phyloP scores from a whole-genome alignment of 2,329 filamentous ascomycete species.

The Arthrinium puccinioides region DNA sequence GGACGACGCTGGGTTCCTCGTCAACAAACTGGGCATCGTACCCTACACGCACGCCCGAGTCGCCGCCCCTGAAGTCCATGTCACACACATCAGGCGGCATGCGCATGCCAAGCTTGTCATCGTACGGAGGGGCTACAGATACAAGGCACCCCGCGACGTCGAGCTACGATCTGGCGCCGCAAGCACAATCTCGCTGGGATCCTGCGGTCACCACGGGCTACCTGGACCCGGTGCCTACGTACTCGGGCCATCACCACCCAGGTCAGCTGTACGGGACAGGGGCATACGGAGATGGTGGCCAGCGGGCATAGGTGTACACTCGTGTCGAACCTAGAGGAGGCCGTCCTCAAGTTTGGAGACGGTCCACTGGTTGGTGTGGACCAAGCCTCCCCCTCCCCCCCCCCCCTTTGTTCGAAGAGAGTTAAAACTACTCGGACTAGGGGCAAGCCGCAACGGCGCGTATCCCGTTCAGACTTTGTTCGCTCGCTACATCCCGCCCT shows the following conservation, averaged over 20 bases:
- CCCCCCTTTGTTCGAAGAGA: too few species aligned
- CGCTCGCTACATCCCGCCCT: too few species aligned
- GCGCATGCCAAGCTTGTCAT: constrained; percentile 26
- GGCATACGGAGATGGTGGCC: constrained; percentile 32
- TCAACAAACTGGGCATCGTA: constrained; percentile 44
- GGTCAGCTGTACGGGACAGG: constrained; percentile 34
- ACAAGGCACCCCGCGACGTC: constrained; percentile 22
- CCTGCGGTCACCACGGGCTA: constrained; percentile 18
- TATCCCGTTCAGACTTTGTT: too few species aligned
- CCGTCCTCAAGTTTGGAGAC: too few species aligned
- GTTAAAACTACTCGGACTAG: too few species aligned
- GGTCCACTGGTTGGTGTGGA: too few species aligned
- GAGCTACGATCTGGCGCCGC: constrained; percentile 23
- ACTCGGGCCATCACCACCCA: constrained; percentile 22
- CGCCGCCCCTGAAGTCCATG: constrained; percentile 27
- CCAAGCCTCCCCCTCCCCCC: too few species aligned
- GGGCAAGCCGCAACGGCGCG: too few species aligned
- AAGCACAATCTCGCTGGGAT: constrained; percentile 18
- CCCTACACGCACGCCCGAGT: constrained; percentile 27
- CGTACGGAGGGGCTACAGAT: constrained; percentile 32
- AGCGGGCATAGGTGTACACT: too few species aligned
- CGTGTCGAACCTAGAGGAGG: too few species aligned
- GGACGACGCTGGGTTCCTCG: too few species aligned
- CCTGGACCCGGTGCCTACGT: constrained; percentile 18
- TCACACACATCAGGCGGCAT: constrained; percentile 24